Conservation (phyloP, 176 grass and related monocot species). For the Echinochloa phyllopogon region DNA sequence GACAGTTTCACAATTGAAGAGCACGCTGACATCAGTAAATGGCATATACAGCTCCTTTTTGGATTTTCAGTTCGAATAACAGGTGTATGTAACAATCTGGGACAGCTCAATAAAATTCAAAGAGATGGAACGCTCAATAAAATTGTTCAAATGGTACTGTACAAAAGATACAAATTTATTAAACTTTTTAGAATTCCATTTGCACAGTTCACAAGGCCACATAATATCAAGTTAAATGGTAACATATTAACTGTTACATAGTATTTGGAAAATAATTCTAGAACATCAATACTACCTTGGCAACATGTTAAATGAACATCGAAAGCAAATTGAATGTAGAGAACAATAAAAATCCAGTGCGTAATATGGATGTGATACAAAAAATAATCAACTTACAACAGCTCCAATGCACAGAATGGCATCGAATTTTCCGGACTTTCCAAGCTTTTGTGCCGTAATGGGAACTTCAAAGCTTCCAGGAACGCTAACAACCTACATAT, state of each 20-base stretch:
- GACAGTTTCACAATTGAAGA: not conserved
- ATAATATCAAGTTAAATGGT: not conserved
- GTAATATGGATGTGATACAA: constrained; percentile 13
- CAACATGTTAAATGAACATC: constrained; percentile 15
- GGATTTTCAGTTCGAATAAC: not conserved
- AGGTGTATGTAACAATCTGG: not conserved
- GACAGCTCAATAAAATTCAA: not conserved
- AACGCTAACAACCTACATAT: constrained; percentile 83
- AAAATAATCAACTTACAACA: constrained; percentile 65
- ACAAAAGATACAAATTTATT: not conserved
- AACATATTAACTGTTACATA: not conserved
- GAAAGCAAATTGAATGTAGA: constrained; percentile 14
- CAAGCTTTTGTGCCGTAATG: constrained; percentile 84
- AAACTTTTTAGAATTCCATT: constrained; percentile 8
- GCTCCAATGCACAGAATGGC: constrained; percentile 95
- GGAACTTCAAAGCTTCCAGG: constrained; percentile 98
- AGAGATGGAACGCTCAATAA: not conserved
- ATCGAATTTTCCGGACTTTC: constrained; percentile 84
- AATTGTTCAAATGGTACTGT: not conserved
- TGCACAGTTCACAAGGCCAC: not conserved
- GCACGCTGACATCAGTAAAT: not conserved
- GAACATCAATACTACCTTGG: not conserved
- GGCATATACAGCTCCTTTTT: not conserved
- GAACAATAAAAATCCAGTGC: not conserved
- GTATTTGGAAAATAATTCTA: not conserved